Evolutionary conservation across 139 green algal genomes (phyloP), one percentile per base, ranked within the genome.

Genomic region (Trebouxia sp.): DNA sequence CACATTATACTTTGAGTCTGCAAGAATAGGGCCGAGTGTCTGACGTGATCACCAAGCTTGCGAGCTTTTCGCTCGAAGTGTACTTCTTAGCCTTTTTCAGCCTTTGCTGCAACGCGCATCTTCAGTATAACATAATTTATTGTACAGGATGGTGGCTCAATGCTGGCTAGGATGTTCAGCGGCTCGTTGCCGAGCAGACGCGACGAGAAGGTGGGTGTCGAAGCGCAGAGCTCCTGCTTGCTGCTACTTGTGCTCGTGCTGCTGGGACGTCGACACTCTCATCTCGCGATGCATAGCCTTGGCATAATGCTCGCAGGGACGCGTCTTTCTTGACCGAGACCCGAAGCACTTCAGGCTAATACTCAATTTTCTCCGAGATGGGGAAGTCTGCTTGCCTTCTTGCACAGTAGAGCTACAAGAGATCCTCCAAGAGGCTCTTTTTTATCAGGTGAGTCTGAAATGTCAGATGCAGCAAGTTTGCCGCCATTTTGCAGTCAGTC

Each of bases 281-380:
- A 74, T 15, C 62, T 1, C 32, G 3, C 15, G 3, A 3, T 17
- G 35, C 15, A 38, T 37, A 50, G 37, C 17, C 48, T 37, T 67
- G 42, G 15, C 42, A 12, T 56, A 47, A 9, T 55, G 15, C 14
- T 20, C 38, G 32, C 58, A 85, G 76, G 84, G 84, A 11, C 62
- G 81, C 15, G 41, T 85, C 32, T 85, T 87, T 42, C 45, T 87
- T 37, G 84, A 87, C 69, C 35, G 84, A 6, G 84, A 87, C 55
- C 75, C 80, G 1, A 72, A 79, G 26, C 55, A 83, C 67, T 91
- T 91, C 41, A 65, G 79, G 1, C 14, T 82, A 3, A 80, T 89
- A 10, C 78, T 91, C 10, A 91, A 91, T 74, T 91, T 65, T 37
- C 80, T 90, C 35, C 69, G 87, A 7, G 87, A 91, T 70, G 85